These are phyloP conservation scores for Trichoderma sp. DNA, from an alignment of 2,329 filamentous ascomycete species.

Conservation along the genomic window DNA sequence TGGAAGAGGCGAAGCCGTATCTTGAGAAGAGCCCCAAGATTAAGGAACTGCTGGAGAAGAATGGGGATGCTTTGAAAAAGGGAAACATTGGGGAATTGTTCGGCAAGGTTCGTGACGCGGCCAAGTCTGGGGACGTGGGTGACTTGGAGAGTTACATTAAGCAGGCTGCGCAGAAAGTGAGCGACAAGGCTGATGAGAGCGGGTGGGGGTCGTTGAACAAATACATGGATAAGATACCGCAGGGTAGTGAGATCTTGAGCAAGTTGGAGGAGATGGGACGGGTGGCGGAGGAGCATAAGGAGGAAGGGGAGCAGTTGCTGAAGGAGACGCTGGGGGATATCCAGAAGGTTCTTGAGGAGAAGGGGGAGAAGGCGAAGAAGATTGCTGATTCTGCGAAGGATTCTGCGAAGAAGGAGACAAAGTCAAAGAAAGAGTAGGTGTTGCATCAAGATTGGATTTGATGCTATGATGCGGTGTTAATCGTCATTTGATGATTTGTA, in stretches of 20 bases:
- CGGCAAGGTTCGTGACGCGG: slow-evolving; percentile 60
- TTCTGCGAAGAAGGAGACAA: slow-evolving; percentile 50
- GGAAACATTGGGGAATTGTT: slow-evolving; percentile 67
- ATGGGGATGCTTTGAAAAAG: slow-evolving; percentile 66
- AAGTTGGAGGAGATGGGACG: slow-evolving; percentile 67
- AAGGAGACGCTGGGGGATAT: slow-evolving; percentile 70
- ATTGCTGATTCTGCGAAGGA: slow-evolving; percentile 58
- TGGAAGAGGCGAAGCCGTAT: slow-evolving; percentile 70
- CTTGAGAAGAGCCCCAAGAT: slow-evolving; percentile 76
- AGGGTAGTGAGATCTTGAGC: slow-evolving; percentile 63
- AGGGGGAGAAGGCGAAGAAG: slow-evolving; percentile 58
- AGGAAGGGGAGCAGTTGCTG: slow-evolving; percentile 68
- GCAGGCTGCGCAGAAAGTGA: slow-evolving; percentile 38
- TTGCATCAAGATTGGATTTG: not conserved
- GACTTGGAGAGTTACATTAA: slow-evolving; percentile 41
- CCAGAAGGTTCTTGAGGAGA: slow-evolving; percentile 63
- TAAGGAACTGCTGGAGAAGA: slow-evolving; percentile 71
- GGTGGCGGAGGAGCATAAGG: slow-evolving; percentile 65
- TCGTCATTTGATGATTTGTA: not conserved
- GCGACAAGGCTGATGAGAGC: slow-evolving; percentile 47
- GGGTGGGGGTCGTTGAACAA: slow-evolving; percentile 55
- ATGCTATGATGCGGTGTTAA: not conserved
- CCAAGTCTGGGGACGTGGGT: slow-evolving; percentile 60
- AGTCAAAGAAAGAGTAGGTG: not conserved
- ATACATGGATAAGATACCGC: slow-evolving; percentile 66